Evolutionary conservation across 163 green algal genomes (phyloP).

Genomic region (Chlorella variabilis): DNA sequence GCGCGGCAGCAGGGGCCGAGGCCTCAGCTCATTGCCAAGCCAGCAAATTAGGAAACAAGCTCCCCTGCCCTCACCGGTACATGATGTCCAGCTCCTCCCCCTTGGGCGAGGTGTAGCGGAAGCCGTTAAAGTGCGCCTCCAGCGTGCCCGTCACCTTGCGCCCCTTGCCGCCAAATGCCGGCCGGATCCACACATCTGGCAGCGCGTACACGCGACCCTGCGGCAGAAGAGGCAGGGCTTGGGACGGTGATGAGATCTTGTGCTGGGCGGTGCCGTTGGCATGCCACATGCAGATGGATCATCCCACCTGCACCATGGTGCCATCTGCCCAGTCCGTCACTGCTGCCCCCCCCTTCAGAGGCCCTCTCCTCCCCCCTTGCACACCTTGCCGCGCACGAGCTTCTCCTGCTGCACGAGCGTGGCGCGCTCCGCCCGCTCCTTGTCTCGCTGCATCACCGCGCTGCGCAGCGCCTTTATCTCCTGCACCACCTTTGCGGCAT

Average conservation of each 20-base stretch:
- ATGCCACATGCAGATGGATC: no score
- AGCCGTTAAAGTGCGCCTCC: conserved; percentile 94
- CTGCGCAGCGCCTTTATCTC: conserved; percentile 93
- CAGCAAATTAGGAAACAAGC: no score
- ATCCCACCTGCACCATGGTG: no score
- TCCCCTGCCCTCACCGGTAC: conserved; percentile 69
- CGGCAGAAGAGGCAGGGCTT: neutral
- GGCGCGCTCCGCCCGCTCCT: conserved; percentile 91
- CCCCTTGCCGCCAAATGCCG: conserved; percentile 89
- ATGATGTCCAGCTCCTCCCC: conserved; percentile 90
- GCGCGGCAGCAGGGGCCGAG: neutral
- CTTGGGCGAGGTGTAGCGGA: conserved; percentile 85
- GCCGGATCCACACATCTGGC: conserved; percentile 95
- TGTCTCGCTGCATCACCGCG: conserved; percentile 84
- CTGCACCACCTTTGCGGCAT: conserved; percentile 87
- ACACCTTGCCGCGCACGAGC: conserved; percentile 80
- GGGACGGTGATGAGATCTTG: no score
- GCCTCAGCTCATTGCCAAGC: neutral
- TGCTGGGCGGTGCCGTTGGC: no score
- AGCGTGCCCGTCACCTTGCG: conserved; percentile 92
- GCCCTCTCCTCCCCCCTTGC: no score
- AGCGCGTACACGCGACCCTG: conserved; percentile 82
- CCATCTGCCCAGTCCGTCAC: no score
- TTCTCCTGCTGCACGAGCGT: conserved; percentile 97
- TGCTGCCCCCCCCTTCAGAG: no score